phyloP scores from a whole-genome alignment of 768 basidiomycete species.

The Omphalotus guepiniiformis region DNA sequence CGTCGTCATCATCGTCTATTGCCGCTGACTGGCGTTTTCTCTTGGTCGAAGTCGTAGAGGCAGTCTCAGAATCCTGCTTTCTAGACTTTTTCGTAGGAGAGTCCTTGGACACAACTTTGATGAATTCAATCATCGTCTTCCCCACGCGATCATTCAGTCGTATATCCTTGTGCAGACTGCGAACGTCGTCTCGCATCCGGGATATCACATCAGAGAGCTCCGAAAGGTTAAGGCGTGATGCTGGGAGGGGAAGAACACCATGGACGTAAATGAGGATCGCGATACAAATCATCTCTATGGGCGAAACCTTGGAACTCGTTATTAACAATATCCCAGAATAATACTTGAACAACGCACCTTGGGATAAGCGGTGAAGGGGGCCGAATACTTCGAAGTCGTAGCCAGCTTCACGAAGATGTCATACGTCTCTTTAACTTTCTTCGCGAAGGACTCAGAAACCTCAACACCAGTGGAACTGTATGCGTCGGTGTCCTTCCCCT shows the following conservation, averaged over 20 bases:
- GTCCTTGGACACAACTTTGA: constrained; percentile 12
- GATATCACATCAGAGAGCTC: constrained; percentile 31
- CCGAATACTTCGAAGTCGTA: neutral
- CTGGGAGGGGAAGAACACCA: constrained; percentile 1
- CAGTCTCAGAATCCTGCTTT: neutral
- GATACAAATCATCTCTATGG: constrained; percentile 8
- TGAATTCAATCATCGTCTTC: constrained; percentile 33
- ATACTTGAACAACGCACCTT: neutral
- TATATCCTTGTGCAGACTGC: constrained; percentile 41
- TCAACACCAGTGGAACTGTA: neutral
- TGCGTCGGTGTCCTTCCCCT: neutral
- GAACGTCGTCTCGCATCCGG: constrained; percentile 36
- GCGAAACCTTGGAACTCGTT: neutral
- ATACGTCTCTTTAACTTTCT: constrained; percentile 6
- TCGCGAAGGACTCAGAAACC: neutral
- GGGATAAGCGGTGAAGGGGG: neutral
- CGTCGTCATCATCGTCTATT: neutral
- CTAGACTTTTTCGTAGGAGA: neutral
- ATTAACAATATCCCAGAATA: neutral
- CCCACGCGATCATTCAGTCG: constrained; percentile 41
- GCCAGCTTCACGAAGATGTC: neutral
- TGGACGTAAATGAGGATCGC: constrained; percentile 5
- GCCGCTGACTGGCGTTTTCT: constrained; percentile 1
- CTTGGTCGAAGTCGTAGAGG: constrained; percentile 1
- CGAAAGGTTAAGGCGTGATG: constrained; percentile 16